Evolutionary conservation across 2,329 filamentous ascomycete species (phyloP), one percentile per base, ranked within the genome.

Genomic region (Monosporascus sp.): DNA sequence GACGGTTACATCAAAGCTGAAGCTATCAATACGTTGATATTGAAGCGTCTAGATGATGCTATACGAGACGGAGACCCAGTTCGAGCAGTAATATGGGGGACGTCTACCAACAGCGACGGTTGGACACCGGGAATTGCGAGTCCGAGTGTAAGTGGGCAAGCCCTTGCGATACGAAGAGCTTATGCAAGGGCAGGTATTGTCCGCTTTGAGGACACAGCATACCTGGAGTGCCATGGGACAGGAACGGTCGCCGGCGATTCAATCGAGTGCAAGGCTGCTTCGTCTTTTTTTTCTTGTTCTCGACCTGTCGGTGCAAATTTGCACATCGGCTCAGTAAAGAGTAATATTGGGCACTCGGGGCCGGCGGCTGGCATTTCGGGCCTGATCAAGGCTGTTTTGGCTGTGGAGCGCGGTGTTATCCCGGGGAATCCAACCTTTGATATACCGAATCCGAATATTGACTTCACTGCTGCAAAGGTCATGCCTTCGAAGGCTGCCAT

Each of bases 1-100:
- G 67, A 75, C 52, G 79, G 78, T 0, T 81, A 79, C 56, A 71
- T 66, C 0, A 67, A 74, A 11, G 77, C 73, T 1, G 78, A 81
- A 54, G 78, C 74, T 1, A 61, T 73, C 3, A 70, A 59, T 2
- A 59, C 66, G 5, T 38, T 81, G 0, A 51, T 77, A 1, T 51
- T 82, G 0, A 80, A 80, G 63, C 65, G 64, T 0, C 62, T 80
- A 0, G 59, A 63, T 1, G 69, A 72, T 47, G 77, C 78, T 1
- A 50, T 79, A 1, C 54, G 58, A 3, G 72, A 75, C 41, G 68
- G 71, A 4, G 73, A 80, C 55, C 65, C 67, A 0, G 69, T 74
- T 24, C 57, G 65, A 4, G 65, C 62, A 2, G 53, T 74, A 5
- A 62, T 76, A 14, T 62, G 64, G 0, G 69, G 61, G 1, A 69